Conservation (phyloP, 176 grass and related monocot genomes). For the Eragrostis nindensis region DNA sequence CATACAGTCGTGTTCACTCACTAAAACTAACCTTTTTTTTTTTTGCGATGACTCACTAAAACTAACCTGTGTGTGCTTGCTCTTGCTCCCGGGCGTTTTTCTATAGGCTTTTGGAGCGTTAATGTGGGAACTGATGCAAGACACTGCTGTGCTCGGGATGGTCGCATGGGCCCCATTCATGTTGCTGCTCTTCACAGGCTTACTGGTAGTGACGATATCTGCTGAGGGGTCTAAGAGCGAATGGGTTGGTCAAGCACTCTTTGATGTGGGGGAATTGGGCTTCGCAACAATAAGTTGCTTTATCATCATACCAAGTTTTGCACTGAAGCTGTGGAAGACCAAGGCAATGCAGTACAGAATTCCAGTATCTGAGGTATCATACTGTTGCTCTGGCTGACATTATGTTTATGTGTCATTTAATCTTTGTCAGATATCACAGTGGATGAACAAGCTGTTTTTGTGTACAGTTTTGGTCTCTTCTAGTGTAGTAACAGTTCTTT, state of each 20-base stretch:
- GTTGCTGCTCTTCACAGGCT: not conserved
- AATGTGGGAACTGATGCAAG: too few species aligned
- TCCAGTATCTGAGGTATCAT: too few species aligned
- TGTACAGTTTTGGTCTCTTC: not conserved
- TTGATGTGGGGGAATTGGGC: constrained; percentile 2
- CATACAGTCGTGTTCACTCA: too few species aligned
- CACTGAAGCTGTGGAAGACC: not conserved
- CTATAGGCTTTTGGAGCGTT: too few species aligned
- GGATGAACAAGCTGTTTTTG: not conserved
- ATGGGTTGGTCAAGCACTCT: too few species aligned
- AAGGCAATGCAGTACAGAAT: not conserved
- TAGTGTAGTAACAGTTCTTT: not conserved
- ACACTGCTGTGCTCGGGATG: not conserved
- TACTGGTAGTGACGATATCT: not conserved
- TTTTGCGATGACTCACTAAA: too few species aligned
- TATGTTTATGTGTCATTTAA: too few species aligned
- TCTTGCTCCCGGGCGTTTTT: not conserved
- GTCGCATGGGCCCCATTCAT: not conserved
- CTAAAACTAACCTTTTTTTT: too few species aligned
- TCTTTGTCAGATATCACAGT: too few species aligned
- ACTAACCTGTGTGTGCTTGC: not conserved
- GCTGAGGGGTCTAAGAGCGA: not conserved
- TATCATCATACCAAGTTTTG: constrained; percentile 4
- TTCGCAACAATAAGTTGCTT: constrained; percentile 1
- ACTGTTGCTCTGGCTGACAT: not conserved